Evolutionary conservation across 176 grass and related monocot genomes (phyloP).

Genomic region (Tuctoria greenei): DNA sequence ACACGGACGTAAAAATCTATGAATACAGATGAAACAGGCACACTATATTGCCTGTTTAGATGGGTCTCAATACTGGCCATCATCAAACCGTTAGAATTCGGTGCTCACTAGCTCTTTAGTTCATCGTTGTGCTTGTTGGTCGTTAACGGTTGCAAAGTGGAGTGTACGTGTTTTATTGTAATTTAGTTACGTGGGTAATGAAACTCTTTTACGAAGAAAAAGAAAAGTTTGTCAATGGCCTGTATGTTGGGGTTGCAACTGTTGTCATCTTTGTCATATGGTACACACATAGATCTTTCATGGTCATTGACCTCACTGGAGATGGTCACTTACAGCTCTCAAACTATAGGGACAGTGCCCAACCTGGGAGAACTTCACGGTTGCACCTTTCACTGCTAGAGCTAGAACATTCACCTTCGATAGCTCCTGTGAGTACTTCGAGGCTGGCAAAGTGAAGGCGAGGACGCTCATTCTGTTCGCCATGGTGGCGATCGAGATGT

Average conservation of each 20-base stretch:
- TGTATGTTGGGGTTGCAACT: conserved; percentile 77
- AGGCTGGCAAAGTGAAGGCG: conserved; percentile 88
- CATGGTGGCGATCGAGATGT: conserved; percentile 95
- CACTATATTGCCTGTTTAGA: no score
- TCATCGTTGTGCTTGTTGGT: no score
- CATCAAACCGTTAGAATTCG: no score
- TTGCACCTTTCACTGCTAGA: conserved; percentile 73
- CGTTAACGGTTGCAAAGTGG: no score
- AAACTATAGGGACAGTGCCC: conserved; percentile 92
- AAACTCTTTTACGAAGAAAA: no score
- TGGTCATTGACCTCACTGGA: conserved; percentile 76
- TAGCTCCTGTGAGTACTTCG: conserved; percentile 86
- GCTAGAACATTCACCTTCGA: conserved; percentile 55
- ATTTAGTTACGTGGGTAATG: no score
- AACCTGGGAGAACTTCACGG: conserved; percentile 85
- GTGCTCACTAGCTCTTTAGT: no score
- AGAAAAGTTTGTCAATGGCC: no score
- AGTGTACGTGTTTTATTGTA: no score
- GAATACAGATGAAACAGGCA: no score
- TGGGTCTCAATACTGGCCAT: no score
- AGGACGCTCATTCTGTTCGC: conserved; percentile 78
- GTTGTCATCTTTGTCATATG: conserved; percentile 94
- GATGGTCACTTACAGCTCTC: conserved; percentile 95
- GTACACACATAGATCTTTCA: conserved; percentile 94
- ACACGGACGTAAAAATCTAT: no score